Evolutionary conservation across 176 grass and related monocot genomes (phyloP).

Genomic region (Cocos nucifera): DNA sequence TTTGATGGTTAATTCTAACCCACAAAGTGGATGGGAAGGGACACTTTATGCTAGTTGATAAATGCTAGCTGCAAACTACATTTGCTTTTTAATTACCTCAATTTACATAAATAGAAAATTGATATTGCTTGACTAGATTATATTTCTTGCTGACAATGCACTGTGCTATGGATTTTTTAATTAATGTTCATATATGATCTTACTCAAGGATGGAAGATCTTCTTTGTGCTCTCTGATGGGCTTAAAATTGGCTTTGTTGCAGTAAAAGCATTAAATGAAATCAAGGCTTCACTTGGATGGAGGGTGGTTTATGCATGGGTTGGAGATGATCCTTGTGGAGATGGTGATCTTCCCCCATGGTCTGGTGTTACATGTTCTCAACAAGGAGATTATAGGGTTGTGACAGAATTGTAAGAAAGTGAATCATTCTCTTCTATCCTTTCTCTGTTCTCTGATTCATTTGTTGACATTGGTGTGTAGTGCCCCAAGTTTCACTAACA

Average conservation of each 20-base stretch:
- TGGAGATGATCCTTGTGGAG: slow-evolving; percentile 88
- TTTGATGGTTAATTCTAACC: too few relatives aligned
- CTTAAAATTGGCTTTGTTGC: slow-evolving; percentile 24
- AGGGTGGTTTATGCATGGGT: slow-evolving; percentile 98
- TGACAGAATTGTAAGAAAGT: slow-evolving; percentile 80
- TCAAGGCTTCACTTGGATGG: slow-evolving; percentile 92
- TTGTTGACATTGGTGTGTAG: too few relatives aligned
- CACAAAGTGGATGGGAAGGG: too few relatives aligned
- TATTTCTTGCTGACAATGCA: too few relatives aligned
- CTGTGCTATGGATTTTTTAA: too few relatives aligned
- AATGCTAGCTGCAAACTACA: too few relatives aligned
- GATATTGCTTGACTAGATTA: too few relatives aligned
- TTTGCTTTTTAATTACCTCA: too few relatives aligned
- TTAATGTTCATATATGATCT: background rate
- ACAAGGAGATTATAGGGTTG: slow-evolving; percentile 94
- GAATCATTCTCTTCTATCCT: background rate
- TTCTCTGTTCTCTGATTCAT: too few relatives aligned
- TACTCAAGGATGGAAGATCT: background rate
- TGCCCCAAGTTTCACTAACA: too few relatives aligned
- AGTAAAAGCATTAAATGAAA: slow-evolving; percentile 99
- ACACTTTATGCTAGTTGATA: too few relatives aligned
- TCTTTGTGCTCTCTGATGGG: background rate
- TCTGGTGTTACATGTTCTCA: slow-evolving; percentile 94
- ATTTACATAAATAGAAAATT: too few relatives aligned
- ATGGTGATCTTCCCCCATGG: slow-evolving; percentile 88